phyloP scores from a whole-genome alignment of 192 early-diverging fungal genomes.

The Spizellomyces punctatus region DNA sequence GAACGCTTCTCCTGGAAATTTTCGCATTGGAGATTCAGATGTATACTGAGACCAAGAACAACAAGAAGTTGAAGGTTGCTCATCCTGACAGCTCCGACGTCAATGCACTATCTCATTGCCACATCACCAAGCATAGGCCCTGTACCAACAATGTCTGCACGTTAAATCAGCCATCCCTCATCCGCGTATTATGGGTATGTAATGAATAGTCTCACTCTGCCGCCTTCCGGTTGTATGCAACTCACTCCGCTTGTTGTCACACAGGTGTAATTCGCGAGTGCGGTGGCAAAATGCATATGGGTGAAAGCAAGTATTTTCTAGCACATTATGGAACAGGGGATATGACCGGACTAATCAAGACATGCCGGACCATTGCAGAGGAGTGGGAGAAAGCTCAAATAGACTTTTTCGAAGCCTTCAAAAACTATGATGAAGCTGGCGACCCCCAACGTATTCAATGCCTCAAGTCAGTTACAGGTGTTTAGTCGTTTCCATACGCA shows the following conservation, averaged over 20 bases:
- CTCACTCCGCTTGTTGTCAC: too few species aligned
- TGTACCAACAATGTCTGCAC: conserved; percentile 85
- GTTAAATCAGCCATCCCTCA: conserved; percentile 95
- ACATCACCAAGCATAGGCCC: conserved; percentile 40
- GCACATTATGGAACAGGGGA: too few species aligned
- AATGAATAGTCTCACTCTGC: too few species aligned
- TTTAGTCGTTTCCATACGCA: background rate
- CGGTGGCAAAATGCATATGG: conserved; percentile 98
- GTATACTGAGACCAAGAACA: conserved; percentile 86
- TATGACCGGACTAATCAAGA: background rate
- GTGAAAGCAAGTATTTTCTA: conserved; percentile 65
- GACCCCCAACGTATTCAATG: conserved; percentile 89
- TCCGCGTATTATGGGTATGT: conserved; percentile 84
- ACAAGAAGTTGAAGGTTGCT: conserved; percentile 81
- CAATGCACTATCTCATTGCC: conserved; percentile 20
- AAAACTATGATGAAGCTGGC: conserved; percentile 97
- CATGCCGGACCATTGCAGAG: conserved; percentile 40
- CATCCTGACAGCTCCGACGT: background rate
- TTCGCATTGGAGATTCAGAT: conserved; percentile 96
- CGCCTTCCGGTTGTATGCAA: too few species aligned
- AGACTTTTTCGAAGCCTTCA: conserved; percentile 97
- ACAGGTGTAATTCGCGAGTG: conserved; percentile 84
- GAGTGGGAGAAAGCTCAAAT: conserved; percentile 91
- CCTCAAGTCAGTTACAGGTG: conserved; percentile 64
- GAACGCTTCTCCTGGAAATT: conserved; percentile 91